Percentiles rank a stretch among this genome's conserved stretches.
These are phyloP conservation scores for Ceratocystis variospora DNA, from an alignment of 2,329 filamentous ascomycete species.

Conservation along the genomic window DNA sequence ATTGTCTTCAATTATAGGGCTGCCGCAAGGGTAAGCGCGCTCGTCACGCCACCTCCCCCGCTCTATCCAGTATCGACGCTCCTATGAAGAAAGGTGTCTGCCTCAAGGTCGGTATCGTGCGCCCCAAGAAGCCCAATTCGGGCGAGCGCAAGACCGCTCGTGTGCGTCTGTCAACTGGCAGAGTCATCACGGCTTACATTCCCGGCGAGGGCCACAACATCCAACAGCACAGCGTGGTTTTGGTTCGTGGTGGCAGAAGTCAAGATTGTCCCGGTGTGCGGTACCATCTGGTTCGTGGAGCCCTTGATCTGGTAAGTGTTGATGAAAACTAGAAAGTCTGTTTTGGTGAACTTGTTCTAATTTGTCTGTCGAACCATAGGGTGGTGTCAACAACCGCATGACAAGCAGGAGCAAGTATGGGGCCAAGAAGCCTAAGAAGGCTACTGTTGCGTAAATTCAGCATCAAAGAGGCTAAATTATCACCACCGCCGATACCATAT, in stretches of 20 bases:
- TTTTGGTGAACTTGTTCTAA: background rate
- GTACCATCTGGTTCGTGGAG: constrained; percentile 84
- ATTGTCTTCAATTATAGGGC: constrained; percentile 35
- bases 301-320: constrained; percentile 72
- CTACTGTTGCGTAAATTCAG: constrained; percentile 36
- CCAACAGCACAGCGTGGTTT: constrained; percentile 93
- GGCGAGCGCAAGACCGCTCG: constrained; percentile 92
- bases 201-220: constrained; percentile 97
- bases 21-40: constrained; percentile 67
- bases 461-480: background rate
- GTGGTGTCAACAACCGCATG: constrained; percentile 73
- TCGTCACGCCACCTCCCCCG: constrained; percentile 78
- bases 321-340: background rate
- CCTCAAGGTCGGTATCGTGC: constrained; percentile 80
- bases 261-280: constrained; percentile 99
- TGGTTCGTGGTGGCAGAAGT: constrained; percentile 80
- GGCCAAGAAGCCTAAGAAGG: constrained; percentile 94
- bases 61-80: constrained; percentile 52
- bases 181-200: constrained; percentile 83
- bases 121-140: constrained; percentile 98
- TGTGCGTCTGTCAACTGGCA: constrained; percentile 75
- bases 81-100: constrained; percentile 93
- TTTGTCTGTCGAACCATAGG: constrained; percentile 36
- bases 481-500: background rate
- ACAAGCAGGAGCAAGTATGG: constrained; percentile 91